Evolutionary conservation across 257 asterid genomes (phyloP).

Genomic region (Nicotiana benthamiana): DNA sequence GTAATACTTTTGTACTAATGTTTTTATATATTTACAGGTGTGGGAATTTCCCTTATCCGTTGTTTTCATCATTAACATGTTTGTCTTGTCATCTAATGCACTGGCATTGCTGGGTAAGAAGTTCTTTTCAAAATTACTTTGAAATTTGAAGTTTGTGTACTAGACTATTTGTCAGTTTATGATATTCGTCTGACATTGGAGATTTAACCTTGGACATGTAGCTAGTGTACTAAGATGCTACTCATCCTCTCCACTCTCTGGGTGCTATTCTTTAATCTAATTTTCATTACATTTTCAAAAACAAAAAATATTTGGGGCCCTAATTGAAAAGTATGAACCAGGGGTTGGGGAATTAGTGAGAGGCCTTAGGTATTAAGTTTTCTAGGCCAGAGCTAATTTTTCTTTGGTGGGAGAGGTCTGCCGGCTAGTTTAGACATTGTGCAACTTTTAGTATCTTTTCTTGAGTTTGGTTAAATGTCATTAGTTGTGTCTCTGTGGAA

Average conservation of each 20-base stretch:
- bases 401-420: background rate
- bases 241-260: background rate
- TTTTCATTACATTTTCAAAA: background rate
- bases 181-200: background rate
- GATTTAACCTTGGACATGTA: background rate
- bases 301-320: background rate
- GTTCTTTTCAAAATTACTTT: background rate
- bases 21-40: slow-evolving; percentile 36
- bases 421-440: background rate
- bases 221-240: background rate
- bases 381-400: background rate
- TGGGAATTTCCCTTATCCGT: slow-evolving; percentile 79
- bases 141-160: background rate
- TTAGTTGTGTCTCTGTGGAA: background rate
- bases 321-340: background rate
- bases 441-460: background rate
- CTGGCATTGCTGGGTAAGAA: slow-evolving; percentile 68
- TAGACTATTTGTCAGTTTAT: background rate
- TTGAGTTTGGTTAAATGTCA: background rate
- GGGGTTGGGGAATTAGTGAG: background rate
- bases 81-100: slow-evolving; percentile 70
- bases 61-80: slow-evolving; percentile 57
- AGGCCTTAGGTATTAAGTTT: background rate
- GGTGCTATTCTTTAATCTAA: background rate
- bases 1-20: background rate